A percentile compares a stretch with the other conserved stretches of the same genome.
Conservation (phyloP, 2,329 filamentous ascomycete species). For the Botryotinia convoluta region DNA sequence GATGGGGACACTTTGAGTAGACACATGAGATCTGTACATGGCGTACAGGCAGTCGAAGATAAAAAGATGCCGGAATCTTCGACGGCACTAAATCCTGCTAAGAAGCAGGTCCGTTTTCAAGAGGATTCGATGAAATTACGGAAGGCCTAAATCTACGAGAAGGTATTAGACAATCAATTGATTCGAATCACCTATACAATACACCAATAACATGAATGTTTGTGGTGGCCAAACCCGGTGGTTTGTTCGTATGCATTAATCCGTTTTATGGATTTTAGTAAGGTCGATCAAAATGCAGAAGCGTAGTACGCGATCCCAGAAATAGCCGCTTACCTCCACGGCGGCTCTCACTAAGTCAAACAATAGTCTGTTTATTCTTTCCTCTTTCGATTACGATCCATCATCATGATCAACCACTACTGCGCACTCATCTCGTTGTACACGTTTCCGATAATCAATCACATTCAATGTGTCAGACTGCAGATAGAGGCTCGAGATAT, state of each 20-base stretch:
- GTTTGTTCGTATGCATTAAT: not conserved
- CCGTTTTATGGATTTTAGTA: not conserved
- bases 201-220: not conserved
- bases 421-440: too few species aligned
- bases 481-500: not conserved
- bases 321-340: not conserved
- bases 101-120: not conserved
- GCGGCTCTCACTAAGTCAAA: not conserved
- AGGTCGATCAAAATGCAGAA: not conserved
- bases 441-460: not conserved
- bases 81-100: not conserved
- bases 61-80: not conserved
- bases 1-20: not conserved
- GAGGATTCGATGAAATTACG: not conserved
- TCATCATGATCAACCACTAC: not conserved
- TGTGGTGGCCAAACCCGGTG: not conserved
- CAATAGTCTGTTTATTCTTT: not conserved
- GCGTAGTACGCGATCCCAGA: not conserved
- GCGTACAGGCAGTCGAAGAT: not conserved
- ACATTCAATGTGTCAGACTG: not conserved
- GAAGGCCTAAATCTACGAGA: not conserved
- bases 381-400: too few species aligned
- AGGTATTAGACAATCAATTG: too few species aligned
- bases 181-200: not conserved
- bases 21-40: not conserved